A percentile compares a stretch with the other conserved stretches of the same genome.
Evolutionary conservation across 306 rosid genomes (phyloP).

Genomic region (Astragalus glycyphyllos): DNA sequence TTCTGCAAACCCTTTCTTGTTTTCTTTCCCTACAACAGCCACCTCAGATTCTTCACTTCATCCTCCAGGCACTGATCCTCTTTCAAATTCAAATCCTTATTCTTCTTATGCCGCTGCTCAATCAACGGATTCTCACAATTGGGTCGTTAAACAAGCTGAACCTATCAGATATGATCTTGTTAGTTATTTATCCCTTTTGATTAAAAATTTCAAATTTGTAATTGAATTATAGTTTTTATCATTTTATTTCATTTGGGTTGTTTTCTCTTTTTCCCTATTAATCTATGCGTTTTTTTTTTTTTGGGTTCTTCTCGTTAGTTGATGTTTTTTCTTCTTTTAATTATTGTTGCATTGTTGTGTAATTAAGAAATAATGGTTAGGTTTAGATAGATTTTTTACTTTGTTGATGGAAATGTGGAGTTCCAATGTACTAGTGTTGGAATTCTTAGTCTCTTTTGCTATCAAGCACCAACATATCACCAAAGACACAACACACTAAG

Average conservation of each 20-base stretch:
- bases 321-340: neutral
- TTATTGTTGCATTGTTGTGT: neutral
- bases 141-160: slow-evolving; percentile 25
- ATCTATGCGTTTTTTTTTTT: neutral
- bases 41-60: slow-evolving; percentile 51
- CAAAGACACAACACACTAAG: too few relatives aligned
- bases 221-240: neutral
- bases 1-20: slow-evolving; percentile 39
- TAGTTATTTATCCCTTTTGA: neutral
- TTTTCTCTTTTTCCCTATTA: neutral
- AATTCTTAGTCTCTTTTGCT: too few relatives aligned
- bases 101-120: neutral
- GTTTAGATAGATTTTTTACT: neutral
- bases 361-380: neutral
- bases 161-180: slow-evolving; percentile 19
- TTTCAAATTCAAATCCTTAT: slow-evolving; percentile 16
- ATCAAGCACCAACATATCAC: too few relatives aligned
- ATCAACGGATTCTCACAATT: slow-evolving; percentile 21
- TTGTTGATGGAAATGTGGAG: slow-evolving; percentile 17
- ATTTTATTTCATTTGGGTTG: slow-evolving; percentile 13
- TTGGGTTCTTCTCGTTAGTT: neutral
- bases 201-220: neutral
- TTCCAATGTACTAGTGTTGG: neutral
- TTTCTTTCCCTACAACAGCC: slow-evolving; percentile 36
- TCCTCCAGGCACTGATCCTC: slow-evolving; percentile 62